phyloP scores from a whole-genome alignment of 202 grass and related monocot genomes.

The Setaria viridis region DNA sequence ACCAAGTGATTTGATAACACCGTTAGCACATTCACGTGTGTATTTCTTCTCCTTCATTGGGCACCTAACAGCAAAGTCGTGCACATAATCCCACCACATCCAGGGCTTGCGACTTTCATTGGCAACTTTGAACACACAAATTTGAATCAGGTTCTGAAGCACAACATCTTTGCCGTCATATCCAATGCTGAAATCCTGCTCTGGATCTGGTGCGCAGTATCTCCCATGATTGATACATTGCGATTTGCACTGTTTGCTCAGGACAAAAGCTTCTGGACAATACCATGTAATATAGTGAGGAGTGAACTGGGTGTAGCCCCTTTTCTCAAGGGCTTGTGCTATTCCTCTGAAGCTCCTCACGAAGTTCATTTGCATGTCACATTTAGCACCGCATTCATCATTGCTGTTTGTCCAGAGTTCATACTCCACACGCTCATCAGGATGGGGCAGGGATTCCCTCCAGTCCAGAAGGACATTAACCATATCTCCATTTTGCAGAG shows the following conservation, averaged over 20 bases:
- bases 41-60: constrained; percentile 95
- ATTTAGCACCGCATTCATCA: constrained; percentile 85
- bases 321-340: constrained; percentile 81
- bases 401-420: constrained; percentile 93
- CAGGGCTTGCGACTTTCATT: constrained; percentile 75
- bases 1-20: constrained; percentile 80
- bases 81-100: constrained; percentile 95
- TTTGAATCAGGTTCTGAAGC: constrained; percentile 71
- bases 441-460: constrained; percentile 81
- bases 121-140: constrained; percentile 73
- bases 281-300: constrained; percentile 96
- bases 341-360: constrained; percentile 72
- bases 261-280: constrained; percentile 77
- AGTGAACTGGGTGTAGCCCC: constrained; percentile 77
- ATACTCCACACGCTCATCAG: constrained; percentile 88
- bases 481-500: constrained; percentile 69
- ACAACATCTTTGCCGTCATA: constrained; percentile 85
- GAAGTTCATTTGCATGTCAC: constrained; percentile 84
- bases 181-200: constrained; percentile 85
- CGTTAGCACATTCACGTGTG: constrained; percentile 67
- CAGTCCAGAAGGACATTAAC: constrained; percentile 81
- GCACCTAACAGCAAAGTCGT: constrained; percentile 81
- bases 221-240: constrained; percentile 87
- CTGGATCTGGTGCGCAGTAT: constrained; percentile 84
- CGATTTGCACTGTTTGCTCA: constrained; percentile 79